Base-by-base conservation (phyloP, 75 land plant species). In the Azolla pinnata region DNA sequence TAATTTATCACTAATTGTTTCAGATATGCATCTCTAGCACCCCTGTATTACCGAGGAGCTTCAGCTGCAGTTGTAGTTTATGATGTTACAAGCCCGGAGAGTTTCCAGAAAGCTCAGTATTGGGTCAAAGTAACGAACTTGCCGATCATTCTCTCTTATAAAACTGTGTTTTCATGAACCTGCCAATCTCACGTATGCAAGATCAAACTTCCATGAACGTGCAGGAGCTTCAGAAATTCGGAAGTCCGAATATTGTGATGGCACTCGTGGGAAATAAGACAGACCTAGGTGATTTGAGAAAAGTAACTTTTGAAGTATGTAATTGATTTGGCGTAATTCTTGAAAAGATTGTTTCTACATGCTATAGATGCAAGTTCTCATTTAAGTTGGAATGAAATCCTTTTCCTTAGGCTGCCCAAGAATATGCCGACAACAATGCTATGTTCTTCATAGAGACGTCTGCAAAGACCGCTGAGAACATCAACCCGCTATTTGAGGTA, bases 391-490 rank as follows among this genome's bases (percentile, higher is more conserved):
- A 12, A 35, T 29, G 26, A 21, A 60, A 54, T 40, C 23, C 24
- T 31, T 66, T 46, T 63, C 69, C 23, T 57, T 67, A 91, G 95
- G 83, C 77, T 75, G 97, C 85, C 1, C 58, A 64, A 27, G 93
- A 78, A 0, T 84, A 84, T 71, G 97, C 97, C 17, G 88, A 87
- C 42, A 85, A 73, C 61, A 92, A 92, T 73, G 89, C 82, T 7
- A 92, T 92, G 96, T 92, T 92, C 71, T 92, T 92, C 51, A 92
- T 88, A 56, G 98, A 88, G 78, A 88, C 98, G 33, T 92, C 98
- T 34, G 98, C 96, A 26, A 92, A 92, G 64, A 92, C 98, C 14
- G 90, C 98, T 0, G 96, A 88, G 54, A 92, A 92, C 44, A 83
- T 92, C 40, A 88, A 88, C 60, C 83, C 85, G 64, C 73, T 92